Evolutionary conservation across 495 filamentous ascomycete genomes (phyloP).

Genomic region (Aspergillus coremiiformis): DNA sequence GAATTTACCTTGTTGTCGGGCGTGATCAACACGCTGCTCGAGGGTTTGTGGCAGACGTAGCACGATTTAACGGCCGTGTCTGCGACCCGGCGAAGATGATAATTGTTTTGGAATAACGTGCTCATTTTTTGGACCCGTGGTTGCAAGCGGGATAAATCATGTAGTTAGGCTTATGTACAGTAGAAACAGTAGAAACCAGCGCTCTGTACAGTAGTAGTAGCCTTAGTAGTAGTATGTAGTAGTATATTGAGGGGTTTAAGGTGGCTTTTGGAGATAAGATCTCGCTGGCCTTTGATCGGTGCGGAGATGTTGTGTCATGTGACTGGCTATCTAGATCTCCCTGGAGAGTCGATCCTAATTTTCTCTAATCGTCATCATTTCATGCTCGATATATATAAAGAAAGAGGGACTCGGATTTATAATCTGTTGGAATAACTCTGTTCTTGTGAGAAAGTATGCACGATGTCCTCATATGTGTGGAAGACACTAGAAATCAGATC

Average conservation of each 20-base stretch:
- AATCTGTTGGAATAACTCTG: not conserved
- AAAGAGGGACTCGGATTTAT: no score
- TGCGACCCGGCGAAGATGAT: constrained; percentile 81
- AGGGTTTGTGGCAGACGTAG: constrained; percentile 85
- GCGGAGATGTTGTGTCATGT: constrained; percentile 16
- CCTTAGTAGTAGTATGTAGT: not conserved
- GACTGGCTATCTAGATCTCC: constrained; percentile 1
- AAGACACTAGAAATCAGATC: not conserved
- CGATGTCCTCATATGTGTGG: not conserved
- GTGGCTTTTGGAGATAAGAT: not conserved
- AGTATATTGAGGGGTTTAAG: not conserved
- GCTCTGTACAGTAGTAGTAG: no score
- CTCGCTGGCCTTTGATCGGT: not conserved
- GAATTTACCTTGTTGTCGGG: constrained; percentile 73
- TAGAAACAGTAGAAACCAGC: no score
- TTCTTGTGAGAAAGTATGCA: not conserved
- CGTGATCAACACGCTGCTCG: constrained; percentile 79
- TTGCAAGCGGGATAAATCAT: not conserved
- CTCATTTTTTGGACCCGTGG: not conserved
- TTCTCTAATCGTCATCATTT: not conserved
- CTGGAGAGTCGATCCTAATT: not conserved
- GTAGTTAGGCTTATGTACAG: not conserved
- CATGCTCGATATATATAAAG: no score
- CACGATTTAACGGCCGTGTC: constrained; percentile 76
- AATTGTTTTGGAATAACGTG: constrained; percentile 70